These are phyloP conservation scores for Fusarium musae DNA, from an alignment of 2,329 filamentous ascomycete species.

Conservation along the genomic window DNA sequence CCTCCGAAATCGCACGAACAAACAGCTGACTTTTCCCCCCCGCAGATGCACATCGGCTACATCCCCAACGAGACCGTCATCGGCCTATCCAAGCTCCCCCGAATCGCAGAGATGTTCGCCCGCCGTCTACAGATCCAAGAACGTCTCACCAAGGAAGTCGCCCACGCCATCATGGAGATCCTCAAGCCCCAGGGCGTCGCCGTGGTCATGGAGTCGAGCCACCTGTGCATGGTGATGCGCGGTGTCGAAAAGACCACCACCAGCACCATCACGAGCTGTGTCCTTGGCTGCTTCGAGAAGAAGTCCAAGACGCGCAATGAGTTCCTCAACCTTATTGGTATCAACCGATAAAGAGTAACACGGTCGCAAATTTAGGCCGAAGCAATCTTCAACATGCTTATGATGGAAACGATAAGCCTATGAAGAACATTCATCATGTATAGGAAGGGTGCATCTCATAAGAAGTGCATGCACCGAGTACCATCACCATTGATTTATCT, in stretches of 20 bases:
- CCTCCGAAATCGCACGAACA: background rate
- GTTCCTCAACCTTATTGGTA: slow-evolving; percentile 82
- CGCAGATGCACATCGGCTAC: slow-evolving; percentile 97
- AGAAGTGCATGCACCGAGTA: background rate
- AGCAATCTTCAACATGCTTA: slow-evolving; percentile 33
- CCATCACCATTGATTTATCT: slow-evolving; percentile 26
- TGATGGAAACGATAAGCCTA: slow-evolving; percentile 26
- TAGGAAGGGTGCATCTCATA: slow-evolving; percentile 9
- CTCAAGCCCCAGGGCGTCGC: slow-evolving; percentile 94
- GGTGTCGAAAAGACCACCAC: slow-evolving; percentile 93
- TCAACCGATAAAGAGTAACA: slow-evolving; percentile 58
- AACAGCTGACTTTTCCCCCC: slow-evolving; percentile 10
- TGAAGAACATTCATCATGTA: slow-evolving; percentile 30
- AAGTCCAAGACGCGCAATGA: slow-evolving; percentile 95
- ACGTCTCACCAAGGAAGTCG: slow-evolving; percentile 94
- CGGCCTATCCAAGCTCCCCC: slow-evolving; percentile 92
- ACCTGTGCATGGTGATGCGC: slow-evolving; percentile 98
- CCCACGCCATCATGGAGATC: slow-evolving; percentile 91
- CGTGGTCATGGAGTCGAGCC: slow-evolving; percentile 96
- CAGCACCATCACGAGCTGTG: slow-evolving; percentile 93
- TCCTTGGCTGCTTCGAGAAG: slow-evolving; percentile 94
- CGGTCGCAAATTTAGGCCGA: background rate
- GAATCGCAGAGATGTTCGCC: slow-evolving; percentile 97
- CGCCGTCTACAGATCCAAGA: slow-evolving; percentile 96
- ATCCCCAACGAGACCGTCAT: slow-evolving; percentile 93